Conservation (phyloP, 225 moss, liverwort and hornwort genomes). For the Straminergon stramineum region DNA sequence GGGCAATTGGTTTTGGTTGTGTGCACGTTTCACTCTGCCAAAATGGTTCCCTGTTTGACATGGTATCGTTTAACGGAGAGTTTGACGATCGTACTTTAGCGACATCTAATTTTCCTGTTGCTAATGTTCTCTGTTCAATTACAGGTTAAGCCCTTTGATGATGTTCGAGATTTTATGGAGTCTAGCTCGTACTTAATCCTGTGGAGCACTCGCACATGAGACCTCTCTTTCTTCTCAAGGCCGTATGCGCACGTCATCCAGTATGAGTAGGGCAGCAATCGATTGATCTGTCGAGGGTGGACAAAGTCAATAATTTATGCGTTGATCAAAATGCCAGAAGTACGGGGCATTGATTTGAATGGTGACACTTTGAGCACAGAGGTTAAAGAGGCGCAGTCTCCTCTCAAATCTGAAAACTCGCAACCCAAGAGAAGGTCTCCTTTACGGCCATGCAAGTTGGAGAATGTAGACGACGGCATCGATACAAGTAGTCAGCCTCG, state of each 20-base stretch:
- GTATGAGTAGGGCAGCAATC: slow-evolving; percentile 26
- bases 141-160: slow-evolving; percentile 1
- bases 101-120: neutral
- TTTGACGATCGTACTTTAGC: neutral
- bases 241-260: neutral
- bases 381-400: slow-evolving; percentile 31
- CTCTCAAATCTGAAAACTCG: slow-evolving; percentile 47
- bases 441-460: slow-evolving; percentile 32
- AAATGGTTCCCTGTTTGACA: neutral
- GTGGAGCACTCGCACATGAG: neutral
- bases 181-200: neutral
- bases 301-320: slow-evolving; percentile 1
- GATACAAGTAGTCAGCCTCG: slow-evolving; percentile 31
- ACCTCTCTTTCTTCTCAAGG: neutral
- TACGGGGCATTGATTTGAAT: slow-evolving; percentile 38
- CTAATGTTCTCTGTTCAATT: neutral
- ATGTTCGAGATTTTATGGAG: neutral
- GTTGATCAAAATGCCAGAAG: slow-evolving; percentile 35
- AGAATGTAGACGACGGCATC: slow-evolving; percentile 31
- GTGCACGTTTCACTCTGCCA: neutral
- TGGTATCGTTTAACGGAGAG: neutral
- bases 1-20: neutral
- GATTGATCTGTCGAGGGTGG: slow-evolving; percentile 20
- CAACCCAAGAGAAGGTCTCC: slow-evolving; percentile 51
- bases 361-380: slow-evolving; percentile 27